Base-by-base conservation (phyloP, 1,139 yeast species). In the Geotrichum histeridarum region DNA sequence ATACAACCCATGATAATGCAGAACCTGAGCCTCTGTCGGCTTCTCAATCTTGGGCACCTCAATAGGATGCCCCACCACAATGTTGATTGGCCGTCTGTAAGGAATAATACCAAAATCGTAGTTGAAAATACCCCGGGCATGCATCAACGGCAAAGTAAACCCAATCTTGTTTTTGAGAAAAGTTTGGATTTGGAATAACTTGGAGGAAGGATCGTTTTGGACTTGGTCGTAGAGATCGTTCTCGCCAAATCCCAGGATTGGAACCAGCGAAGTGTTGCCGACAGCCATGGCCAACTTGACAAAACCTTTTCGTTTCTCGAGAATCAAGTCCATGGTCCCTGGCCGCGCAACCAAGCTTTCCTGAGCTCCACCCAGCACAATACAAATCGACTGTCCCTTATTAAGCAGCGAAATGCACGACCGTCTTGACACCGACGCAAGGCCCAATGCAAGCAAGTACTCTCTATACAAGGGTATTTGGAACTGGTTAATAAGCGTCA, bases 291-390 rank as follows among this genome's bases (percentile, higher is more conserved):
- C 99, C 45, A 93, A 69, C 64, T 86, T 89, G 44, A 93, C 83
- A 69, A 93, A 93, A 0, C 99, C 99, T 64, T 84, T 86, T 39
- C 99, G 78, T 63, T 83, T 86, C 50, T 82, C 77, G 42, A 94
- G 72, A 1, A 93, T 88, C 53, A 94, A 72, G 55, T 83, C 83
- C 59, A 80, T 75, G 8, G 72, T 67, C 0, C 81, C 79, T 0
- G 86, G 86, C 55, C 78, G 76, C 38, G 91, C 86, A 39, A 88
- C 70, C 49, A 93, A 73, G 1, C 95, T 83, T 63, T 93, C 99
- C 59, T 89, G 87, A 0, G 98, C 98, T 0, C 99, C 99, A 5
- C 99, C 99, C 41, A 93, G 83, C 1, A 93, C 97, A 56, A 93
- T 83, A 59, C 94, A 86, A 12, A 91, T 85, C 2, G 96, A 87